A percentile compares a stretch with the other conserved stretches of the same genome.
Evolutionary conservation across 2,329 filamentous ascomycete genomes (phyloP).

Genomic region (Aspergillus fructus): DNA sequence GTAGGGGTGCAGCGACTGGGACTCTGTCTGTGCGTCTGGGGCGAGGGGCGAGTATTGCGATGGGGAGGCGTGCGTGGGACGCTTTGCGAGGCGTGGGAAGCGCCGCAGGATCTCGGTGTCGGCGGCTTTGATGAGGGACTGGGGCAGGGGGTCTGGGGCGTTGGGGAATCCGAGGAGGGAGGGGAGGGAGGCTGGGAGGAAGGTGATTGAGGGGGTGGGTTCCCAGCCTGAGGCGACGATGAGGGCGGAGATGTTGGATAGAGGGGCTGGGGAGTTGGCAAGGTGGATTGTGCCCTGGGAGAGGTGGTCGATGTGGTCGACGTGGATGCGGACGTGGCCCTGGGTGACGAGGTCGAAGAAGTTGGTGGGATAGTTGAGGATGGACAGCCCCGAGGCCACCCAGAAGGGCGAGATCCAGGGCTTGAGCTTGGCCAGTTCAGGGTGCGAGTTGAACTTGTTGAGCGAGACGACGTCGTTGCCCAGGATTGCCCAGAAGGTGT

Average conservation of each 20-base stretch:
- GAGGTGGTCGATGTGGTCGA: constrained; percentile 55
- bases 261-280: constrained; percentile 45
- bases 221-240: constrained; percentile 61
- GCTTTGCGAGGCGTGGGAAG: constrained; percentile 49
- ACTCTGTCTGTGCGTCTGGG: constrained; percentile 27
- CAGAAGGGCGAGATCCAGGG: constrained; percentile 51
- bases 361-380: constrained; percentile 60
- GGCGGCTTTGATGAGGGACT: constrained; percentile 41
- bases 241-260: constrained; percentile 53
- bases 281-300: constrained; percentile 49
- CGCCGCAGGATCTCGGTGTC: constrained; percentile 52
- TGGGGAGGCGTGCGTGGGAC: constrained; percentile 38
- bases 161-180: constrained; percentile 50
- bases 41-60: constrained; percentile 29
- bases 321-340: constrained; percentile 55
- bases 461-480: constrained; percentile 49
- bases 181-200: constrained; percentile 45
- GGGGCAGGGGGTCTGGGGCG: constrained; percentile 33
- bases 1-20: constrained; percentile 39
- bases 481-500: constrained; percentile 56
- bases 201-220: constrained; percentile 48
- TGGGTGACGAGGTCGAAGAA: constrained; percentile 58
- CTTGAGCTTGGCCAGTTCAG: constrained; percentile 47
- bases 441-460: constrained; percentile 47
- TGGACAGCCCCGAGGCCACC: constrained; percentile 57